A percentile compares a stretch with the other conserved stretches of the same genome.
These are phyloP conservation scores for Fraxinus excelsior DNA, from an alignment of 257 asterid species.

Conservation along the genomic window DNA sequence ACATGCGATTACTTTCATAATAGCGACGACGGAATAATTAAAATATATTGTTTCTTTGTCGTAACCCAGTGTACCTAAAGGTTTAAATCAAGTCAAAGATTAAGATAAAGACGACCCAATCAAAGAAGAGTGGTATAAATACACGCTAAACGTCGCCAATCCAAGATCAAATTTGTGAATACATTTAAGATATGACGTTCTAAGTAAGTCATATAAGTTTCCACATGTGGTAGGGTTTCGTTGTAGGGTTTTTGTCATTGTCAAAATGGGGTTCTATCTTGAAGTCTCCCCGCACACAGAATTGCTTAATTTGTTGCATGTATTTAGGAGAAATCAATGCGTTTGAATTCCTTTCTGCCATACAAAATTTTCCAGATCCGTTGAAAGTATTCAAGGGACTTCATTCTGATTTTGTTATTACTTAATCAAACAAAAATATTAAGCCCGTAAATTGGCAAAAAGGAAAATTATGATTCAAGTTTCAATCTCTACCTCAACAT, in stretches of 20 bases:
- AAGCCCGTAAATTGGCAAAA: no score
- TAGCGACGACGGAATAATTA: no score
- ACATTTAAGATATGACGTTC: conserved; percentile 1
- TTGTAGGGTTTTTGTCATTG: conserved; percentile 6
- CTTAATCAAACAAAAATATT: no score
- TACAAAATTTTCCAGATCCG: conserved; percentile 15
- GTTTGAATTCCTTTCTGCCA: neutral
- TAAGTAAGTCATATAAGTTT: neutral
- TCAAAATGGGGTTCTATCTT: neutral
- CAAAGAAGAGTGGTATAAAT: neutral
- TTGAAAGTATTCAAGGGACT: neutral
- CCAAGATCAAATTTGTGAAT: neutral
- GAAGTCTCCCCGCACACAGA: neutral
- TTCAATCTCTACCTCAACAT: no score
- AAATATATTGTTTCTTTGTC: no score
- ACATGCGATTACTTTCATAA: no score
- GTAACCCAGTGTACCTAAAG: no score
- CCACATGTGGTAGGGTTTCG: neutral
- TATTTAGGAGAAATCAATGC: conserved; percentile 26
- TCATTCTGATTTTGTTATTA: no score
- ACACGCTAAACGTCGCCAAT: neutral
- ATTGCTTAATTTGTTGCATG: neutral
- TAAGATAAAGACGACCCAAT: no score
- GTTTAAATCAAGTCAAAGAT: no score
- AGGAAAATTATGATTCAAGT: no score